Evolutionary conservation across 495 filamentous ascomycete genomes (phyloP).

Genomic region (Podospora pseudopauciseta): DNA sequence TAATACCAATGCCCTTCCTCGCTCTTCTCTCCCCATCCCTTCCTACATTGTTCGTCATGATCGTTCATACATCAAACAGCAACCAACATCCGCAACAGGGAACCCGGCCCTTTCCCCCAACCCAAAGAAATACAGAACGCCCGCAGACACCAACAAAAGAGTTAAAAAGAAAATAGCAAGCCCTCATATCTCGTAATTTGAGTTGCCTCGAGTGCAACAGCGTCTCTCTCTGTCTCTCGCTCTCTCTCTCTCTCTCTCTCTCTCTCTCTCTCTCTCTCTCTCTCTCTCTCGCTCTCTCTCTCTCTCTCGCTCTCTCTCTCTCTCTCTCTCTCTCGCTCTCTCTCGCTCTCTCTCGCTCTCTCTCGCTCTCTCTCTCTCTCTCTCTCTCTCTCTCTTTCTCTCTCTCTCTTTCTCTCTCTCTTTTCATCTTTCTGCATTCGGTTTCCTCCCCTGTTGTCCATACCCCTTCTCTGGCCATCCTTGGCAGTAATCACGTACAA

Average conservation of each 20-base stretch:
- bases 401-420: neutral
- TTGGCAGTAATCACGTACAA: neutral
- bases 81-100: neutral
- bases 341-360: neutral
- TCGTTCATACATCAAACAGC: conserved; percentile 12
- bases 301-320: neutral
- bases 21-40: neutral
- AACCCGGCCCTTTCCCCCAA: neutral
- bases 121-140: conserved; percentile 11
- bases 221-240: neutral
- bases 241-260: neutral
- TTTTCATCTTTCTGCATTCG: neutral
- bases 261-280: neutral
- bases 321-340: neutral
- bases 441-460: neutral
- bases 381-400: neutral
- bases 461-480: neutral
- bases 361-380: neutral
- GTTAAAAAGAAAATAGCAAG: conserved; percentile 4
- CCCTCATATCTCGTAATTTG: conserved; percentile 1
- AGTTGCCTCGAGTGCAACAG: neutral
- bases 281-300: neutral
- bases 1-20: neutral
- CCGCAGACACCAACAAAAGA: conserved; percentile 5
- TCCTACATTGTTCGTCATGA: conserved; percentile 6